Percentiles rank a stretch among this genome's conserved stretches.
phyloP scores from a whole-genome alignment of 768 basidiomycete genomes.

The Lentinula raphanica region DNA sequence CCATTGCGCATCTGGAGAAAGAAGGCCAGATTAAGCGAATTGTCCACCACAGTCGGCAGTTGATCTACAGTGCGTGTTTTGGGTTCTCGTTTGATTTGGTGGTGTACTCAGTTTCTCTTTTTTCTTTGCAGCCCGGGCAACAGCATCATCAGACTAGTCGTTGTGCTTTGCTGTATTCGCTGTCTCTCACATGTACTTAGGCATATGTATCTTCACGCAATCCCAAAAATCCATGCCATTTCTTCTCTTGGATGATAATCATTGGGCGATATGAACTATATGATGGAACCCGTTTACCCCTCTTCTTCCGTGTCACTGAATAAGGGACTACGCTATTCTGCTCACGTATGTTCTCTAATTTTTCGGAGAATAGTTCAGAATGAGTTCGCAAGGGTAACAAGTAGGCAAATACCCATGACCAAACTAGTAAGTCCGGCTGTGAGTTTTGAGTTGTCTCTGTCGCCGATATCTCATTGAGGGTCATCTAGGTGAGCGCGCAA shows the following conservation, averaged over 20 bases:
- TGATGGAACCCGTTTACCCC: too few relatives aligned
- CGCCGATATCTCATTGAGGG: too few relatives aligned
- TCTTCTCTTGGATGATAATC: not conserved
- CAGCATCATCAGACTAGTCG: slow-evolving; percentile 41
- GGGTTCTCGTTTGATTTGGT: not conserved
- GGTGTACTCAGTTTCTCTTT: not conserved
- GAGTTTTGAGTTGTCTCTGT: too few relatives aligned
- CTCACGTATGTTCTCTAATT: too few relatives aligned
- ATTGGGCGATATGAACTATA: too few relatives aligned
- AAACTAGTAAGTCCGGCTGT: too few relatives aligned
- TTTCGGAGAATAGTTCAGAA: too few relatives aligned
- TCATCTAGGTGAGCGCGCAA: too few relatives aligned
- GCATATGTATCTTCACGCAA: slow-evolving; percentile 9
- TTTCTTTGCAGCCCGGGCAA: slow-evolving; percentile 41
- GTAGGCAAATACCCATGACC: too few relatives aligned
- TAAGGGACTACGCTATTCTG: too few relatives aligned
- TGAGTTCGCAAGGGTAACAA: too few relatives aligned
- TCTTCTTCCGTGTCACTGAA: too few relatives aligned
- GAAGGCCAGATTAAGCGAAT: slow-evolving; percentile 94
- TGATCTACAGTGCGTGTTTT: slow-evolving; percentile 84
- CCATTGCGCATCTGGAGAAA: slow-evolving; percentile 89
- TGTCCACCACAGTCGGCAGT: slow-evolving; percentile 90
- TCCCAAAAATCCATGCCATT: slow-evolving; percentile 1
- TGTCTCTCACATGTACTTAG: slow-evolving; percentile 21
- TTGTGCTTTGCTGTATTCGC: slow-evolving; percentile 6